Base-by-base conservation (phyloP, 2,329 filamentous ascomycete species). In the Cyanodermella asteris region DNA sequence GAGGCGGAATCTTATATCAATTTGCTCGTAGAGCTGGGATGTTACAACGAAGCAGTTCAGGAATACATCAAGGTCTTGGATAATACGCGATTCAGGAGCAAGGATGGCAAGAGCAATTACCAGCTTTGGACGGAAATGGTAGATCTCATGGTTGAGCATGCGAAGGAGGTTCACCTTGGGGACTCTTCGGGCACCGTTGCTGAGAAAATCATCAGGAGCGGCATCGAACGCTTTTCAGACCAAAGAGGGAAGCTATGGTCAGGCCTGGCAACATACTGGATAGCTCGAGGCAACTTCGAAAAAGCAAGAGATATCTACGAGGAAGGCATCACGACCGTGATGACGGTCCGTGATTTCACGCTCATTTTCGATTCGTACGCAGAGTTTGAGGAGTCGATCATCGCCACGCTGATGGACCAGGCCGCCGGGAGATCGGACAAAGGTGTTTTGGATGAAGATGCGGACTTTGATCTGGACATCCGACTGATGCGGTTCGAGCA, bases 111-210 rank as follows among this genome's bases (percentile, higher is more conserved):
- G 50, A 84, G 87, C 1, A 78, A 84, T 33, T 97, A 91, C 45
- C 81, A 97, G 47, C 61, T 97, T 24, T 97, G 87, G 87, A 87
- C 70, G 34, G 87, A 97, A 46, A 90, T 97, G 78, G 72, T 94
- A 18, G 87, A 97, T 41, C 48, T 94, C 34, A 58, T 97, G 22
- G 90, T 97, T 21, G 76, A 76, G 31, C 80, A 91, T 45, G 87
- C 87, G 4, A 74, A 72, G 38, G 68, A 90, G 20, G 70, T 97
- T 24, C 68, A 87, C 39, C 75, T 78, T 5, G 71, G 72, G 9
- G 65, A 77, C 34, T 75, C 84, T 38, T 66, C 66, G 10, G 81
- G 78, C 16, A 80, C 94, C 38, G 72, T 91, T 40, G 81, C 91
- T 12, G 82, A 94, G 42, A 67, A 69, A 31, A 93, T 97, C 40